Percentiles rank a stretch among this genome's conserved stretches.
These are phyloP conservation scores for Bimuria novae-zelandiae DNA, from an alignment of 2,329 filamentous ascomycete genomes.

Conservation along the genomic window DNA sequence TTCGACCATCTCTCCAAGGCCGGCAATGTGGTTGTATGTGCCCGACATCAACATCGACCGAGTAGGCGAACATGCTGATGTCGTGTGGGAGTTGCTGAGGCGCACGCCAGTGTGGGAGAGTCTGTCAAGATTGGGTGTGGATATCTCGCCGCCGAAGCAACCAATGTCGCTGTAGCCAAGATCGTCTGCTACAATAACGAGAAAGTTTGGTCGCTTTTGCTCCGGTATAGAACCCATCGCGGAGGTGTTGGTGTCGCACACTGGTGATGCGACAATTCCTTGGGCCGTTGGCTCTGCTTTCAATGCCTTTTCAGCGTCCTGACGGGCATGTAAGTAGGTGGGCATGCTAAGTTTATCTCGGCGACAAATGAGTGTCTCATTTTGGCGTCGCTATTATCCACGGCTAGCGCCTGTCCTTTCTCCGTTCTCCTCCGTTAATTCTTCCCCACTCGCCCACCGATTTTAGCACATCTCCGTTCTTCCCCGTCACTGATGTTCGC, in stretches of 20 bases:
- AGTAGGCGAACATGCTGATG: constrained; percentile 67
- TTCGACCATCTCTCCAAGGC: constrained; percentile 62
- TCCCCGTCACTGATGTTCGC: constrained; percentile 8
- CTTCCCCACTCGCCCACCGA: constrained; percentile 64
- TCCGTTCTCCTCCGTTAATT: constrained; percentile 60
- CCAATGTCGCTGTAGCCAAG: constrained; percentile 62
- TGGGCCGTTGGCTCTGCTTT: no score
- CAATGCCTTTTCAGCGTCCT: no score
- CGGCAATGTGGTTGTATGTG: constrained; percentile 64
- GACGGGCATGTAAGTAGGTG: no score
- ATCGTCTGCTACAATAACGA: constrained; percentile 63
- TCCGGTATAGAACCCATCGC: no score
- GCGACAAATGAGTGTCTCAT: no score
- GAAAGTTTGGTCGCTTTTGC: constrained; percentile 61
- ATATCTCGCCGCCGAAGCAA: neutral
- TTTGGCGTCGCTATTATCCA: no score
- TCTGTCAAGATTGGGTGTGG: constrained; percentile 57
- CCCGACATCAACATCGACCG: constrained; percentile 69
- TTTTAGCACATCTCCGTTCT: constrained; percentile 45
- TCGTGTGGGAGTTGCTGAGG: constrained; percentile 68
- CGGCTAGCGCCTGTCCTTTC: constrained; percentile 67
- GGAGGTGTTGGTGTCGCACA: no score
- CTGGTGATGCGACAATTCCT: no score
- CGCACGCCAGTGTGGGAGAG: constrained; percentile 56
- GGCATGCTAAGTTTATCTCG: no score